phyloP scores from a whole-genome alignment of 1,284 basidiomycete genomes.

The Meira nashicola region DNA sequence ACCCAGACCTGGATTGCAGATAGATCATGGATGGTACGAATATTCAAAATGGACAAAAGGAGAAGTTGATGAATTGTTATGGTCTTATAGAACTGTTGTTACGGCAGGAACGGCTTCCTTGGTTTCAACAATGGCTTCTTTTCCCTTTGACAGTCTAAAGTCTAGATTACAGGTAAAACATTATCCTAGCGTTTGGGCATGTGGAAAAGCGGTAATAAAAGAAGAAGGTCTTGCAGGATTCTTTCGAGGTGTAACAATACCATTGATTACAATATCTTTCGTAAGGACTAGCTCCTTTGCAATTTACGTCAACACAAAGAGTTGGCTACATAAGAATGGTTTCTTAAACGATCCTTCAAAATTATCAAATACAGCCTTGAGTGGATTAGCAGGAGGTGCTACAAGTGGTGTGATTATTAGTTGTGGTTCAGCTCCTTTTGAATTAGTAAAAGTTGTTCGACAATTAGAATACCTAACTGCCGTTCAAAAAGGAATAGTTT shows the following conservation, averaged over 20 bases:
- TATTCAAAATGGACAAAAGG: conserved; percentile 15
- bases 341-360: conserved; percentile 18
- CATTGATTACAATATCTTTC: conserved; percentile 90
- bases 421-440: conserved; percentile 63
- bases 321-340: conserved; percentile 60
- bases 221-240: conserved; percentile 91
- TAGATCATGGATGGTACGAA: conserved; percentile 2
- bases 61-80: conserved; percentile 31
- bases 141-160: conserved; percentile 51
- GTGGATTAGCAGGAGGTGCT: conserved; percentile 61
- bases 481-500: conserved; percentile 64
- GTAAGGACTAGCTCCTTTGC: conserved; percentile 89
- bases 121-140: conserved; percentile 47
- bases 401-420: conserved; percentile 73
- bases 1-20: too few species aligned
- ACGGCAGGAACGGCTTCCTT: conserved; percentile 49
- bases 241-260: conserved; percentile 81
- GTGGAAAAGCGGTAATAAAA: conserved; percentile 58
- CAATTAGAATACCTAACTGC: conserved; percentile 93
- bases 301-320: conserved; percentile 85
- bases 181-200: conserved; percentile 47
- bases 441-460: conserved; percentile 78
- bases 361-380: conserved; percentile 31
- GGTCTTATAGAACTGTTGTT: conserved; percentile 41
- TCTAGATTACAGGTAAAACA: conserved; percentile 48